These are phyloP conservation scores for Phytophthora kernoviae DNA, from an alignment of 352 stramenopile species.

Conservation along the genomic window DNA sequence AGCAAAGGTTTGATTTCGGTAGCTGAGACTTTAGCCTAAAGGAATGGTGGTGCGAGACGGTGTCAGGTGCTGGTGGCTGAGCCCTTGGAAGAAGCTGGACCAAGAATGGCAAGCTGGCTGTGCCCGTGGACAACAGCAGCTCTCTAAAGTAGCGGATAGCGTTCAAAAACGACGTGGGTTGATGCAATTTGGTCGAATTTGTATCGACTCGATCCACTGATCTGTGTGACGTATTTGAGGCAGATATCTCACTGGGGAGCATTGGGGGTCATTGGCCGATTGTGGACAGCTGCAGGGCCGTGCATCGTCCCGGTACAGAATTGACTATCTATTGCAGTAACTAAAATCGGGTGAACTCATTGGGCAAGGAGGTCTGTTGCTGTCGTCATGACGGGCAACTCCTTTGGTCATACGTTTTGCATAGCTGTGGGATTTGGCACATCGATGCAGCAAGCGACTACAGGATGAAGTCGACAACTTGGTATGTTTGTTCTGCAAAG, in stretches of 20 bases:
- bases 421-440: constrained; percentile 74
- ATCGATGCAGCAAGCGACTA: constrained; percentile 63
- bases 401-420: constrained; percentile 3
- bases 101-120: constrained; percentile 63
- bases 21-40: too few species aligned
- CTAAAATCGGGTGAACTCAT: not conserved
- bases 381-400: constrained; percentile 1
- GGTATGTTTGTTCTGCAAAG: constrained; percentile 7
- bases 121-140: constrained; percentile 56
- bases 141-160: constrained; percentile 69
- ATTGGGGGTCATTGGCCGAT: constrained; percentile 65
- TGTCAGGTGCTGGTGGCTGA: constrained; percentile 66
- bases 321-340: not conserved
- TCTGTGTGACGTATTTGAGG: not conserved
- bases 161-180: constrained; percentile 80
- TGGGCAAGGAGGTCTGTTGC: constrained; percentile 7
- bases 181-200: not conserved
- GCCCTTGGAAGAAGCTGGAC: constrained; percentile 63
- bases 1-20: not conserved
- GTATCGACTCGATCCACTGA: not conserved
- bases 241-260: constrained; percentile 69
- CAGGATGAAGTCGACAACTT: constrained; percentile 54
- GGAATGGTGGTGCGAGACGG: not conserved
- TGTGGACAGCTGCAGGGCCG: constrained; percentile 50
- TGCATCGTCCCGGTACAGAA: constrained; percentile 49